Conservation (phyloP, 192 early-diverging fungal genomes). For the Backusella tuberculispora region DNA sequence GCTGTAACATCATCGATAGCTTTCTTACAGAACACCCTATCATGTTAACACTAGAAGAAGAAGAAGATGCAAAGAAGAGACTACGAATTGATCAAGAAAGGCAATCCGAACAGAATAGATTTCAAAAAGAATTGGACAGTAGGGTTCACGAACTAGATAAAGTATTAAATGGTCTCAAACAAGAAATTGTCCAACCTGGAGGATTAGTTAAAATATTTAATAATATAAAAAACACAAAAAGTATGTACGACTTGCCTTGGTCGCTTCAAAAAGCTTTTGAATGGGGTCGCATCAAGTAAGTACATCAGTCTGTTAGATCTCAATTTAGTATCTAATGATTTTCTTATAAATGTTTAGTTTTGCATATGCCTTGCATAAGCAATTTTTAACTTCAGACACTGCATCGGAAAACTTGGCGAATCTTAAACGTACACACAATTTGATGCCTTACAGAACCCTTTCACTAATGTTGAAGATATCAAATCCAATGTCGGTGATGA, state of each 20-base stretch:
- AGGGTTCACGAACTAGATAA: constrained; percentile 46
- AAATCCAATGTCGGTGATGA: constrained; percentile 58
- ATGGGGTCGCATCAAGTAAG: constrained; percentile 56
- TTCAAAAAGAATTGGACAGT: constrained; percentile 45
- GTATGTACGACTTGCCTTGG: constrained; percentile 44
- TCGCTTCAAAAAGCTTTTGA: constrained; percentile 51
- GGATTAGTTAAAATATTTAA: constrained; percentile 33
- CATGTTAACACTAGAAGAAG: constrained; percentile 37
- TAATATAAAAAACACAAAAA: constrained; percentile 33
- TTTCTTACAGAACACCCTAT: constrained; percentile 45
- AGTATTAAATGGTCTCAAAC: constrained; percentile 48
- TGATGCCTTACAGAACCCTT: constrained; percentile 55
- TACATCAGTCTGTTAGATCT: not conserved
- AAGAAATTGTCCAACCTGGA: constrained; percentile 45
- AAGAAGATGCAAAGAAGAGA: constrained; percentile 41
- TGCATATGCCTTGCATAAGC: constrained; percentile 54
- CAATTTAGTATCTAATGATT: not conserved
- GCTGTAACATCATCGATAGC: constrained; percentile 26
- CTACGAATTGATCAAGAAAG: constrained; percentile 42
- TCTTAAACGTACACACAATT: constrained; percentile 53
- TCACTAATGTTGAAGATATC: constrained; percentile 52
- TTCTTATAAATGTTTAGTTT: constrained; percentile 37
- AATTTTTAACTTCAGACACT: constrained; percentile 52
- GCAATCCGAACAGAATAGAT: constrained; percentile 42
- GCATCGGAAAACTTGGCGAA: constrained; percentile 51